Percentiles rank a stretch among this genome's conserved stretches.
Evolutionary conservation across 1,284 basidiomycete genomes (phyloP).

Genomic region (Lentinus polychrous): DNA sequence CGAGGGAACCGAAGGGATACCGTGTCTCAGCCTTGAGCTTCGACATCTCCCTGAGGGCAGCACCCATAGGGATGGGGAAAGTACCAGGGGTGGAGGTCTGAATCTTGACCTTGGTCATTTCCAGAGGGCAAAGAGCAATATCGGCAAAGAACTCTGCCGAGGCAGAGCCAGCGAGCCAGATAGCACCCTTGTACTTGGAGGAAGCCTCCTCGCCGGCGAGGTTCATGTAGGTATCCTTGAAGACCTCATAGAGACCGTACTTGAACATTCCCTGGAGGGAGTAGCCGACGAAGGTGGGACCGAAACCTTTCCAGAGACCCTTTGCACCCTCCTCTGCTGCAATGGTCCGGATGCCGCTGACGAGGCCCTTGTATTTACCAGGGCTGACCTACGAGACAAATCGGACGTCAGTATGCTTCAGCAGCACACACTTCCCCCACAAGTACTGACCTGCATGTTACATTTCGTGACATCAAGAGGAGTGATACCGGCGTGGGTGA

Average conservation of each 20-base stretch:
- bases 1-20: constrained; percentile 75
- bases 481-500: constrained; percentile 92
- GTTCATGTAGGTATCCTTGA: constrained; percentile 91
- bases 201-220: constrained; percentile 80
- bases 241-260: constrained; percentile 93
- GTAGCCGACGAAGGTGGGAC: constrained; percentile 89
- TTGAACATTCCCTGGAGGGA: constrained; percentile 96
- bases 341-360: constrained; percentile 68
- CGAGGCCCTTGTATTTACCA: constrained; percentile 69
- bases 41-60: constrained; percentile 65
- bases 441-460: constrained; percentile 90
- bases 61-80: constrained; percentile 67
- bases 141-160: constrained; percentile 96
- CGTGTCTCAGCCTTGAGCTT: constrained; percentile 58
- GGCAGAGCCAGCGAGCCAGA: constrained; percentile 92
- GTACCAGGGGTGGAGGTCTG: constrained; percentile 68
- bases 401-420: too few species aligned
- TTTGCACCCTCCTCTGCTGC: constrained; percentile 76
- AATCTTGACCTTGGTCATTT: constrained; percentile 85
- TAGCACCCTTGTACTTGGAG: constrained; percentile 82
- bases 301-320: constrained; percentile 93
- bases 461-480: constrained; percentile 96
- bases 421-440: too few species aligned
- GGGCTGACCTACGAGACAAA: constrained; percentile 68
- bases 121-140: constrained; percentile 76